phyloP scores from a whole-genome alignment of 108 stramenopile genomes.

The Fistulifera solaris region DNA sequence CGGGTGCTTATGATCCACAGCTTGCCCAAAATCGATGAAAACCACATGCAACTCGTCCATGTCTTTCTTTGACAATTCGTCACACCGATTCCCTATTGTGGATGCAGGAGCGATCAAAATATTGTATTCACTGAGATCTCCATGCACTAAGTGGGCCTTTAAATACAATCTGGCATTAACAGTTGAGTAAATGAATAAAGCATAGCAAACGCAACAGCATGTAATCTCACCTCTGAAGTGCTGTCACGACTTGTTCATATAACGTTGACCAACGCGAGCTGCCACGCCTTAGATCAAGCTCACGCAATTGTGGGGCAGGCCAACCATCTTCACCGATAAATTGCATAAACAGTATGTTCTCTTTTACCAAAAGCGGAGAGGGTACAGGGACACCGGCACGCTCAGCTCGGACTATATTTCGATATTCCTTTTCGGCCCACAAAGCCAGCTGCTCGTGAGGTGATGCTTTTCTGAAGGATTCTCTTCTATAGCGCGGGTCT shows the following conservation, averaged over 20 bases:
- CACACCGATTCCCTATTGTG: constrained; percentile 15
- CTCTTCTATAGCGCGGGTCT: constrained; percentile 50
- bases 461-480: constrained; percentile 25
- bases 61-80: no score
- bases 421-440: constrained; percentile 81
- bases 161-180: constrained; percentile 25
- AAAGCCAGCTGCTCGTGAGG: constrained; percentile 52
- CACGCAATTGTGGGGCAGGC: constrained; percentile 70
- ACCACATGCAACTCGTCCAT: constrained; percentile 37
- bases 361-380: constrained; percentile 44
- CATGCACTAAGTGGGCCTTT: constrained; percentile 61
- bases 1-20: constrained; percentile 60
- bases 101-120: constrained; percentile 50
- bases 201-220: not conserved
- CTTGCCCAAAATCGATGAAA: constrained; percentile 78
- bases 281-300: constrained; percentile 49
- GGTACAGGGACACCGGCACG: constrained; percentile 62
- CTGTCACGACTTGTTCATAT: constrained; percentile 59
- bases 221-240: constrained; percentile 33
- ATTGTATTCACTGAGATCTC: constrained; percentile 77
- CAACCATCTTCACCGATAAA: constrained; percentile 78
- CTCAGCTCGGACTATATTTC: constrained; percentile 63
- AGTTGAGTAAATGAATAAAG: not conserved
- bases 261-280: constrained; percentile 51
- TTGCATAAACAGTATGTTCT: constrained; percentile 74